phyloP scores from a whole-genome alignment of 345 rosid genomes.

The Luvunga scandens region DNA sequence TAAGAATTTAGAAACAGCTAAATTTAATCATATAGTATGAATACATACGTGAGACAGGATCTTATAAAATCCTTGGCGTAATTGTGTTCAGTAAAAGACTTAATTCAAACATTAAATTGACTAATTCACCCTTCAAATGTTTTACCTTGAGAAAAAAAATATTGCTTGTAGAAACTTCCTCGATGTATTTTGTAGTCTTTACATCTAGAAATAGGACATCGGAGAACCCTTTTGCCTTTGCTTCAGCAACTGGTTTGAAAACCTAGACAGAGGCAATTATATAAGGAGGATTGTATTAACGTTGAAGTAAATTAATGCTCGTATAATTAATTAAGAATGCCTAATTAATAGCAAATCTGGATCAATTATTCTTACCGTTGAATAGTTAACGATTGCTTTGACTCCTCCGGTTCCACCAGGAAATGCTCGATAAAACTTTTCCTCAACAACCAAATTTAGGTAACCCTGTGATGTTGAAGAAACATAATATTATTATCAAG shows the following conservation, averaged over 20 bases:
- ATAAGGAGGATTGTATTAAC: not conserved
- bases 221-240: conserved; percentile 62
- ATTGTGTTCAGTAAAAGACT: too few species aligned
- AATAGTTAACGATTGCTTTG: conserved; percentile 58
- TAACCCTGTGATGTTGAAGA: conserved; percentile 14
- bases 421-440: conserved; percentile 41
- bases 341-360: not conserved
- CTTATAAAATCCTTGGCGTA: too few species aligned
- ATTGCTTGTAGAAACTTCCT: conserved; percentile 60
- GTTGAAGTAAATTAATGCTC: not conserved
- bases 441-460: conserved; percentile 49
- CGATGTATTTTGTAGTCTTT: conserved; percentile 43
- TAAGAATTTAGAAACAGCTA: too few species aligned
- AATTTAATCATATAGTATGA: too few species aligned
- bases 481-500: too few species aligned
- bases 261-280: conserved; percentile 24
- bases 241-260: conserved; percentile 37
- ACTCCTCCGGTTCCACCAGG: conserved; percentile 67
- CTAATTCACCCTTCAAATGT: not conserved
- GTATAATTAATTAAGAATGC: not conserved
- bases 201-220: conserved; percentile 68
- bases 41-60: too few species aligned
- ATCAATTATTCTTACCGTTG: conserved; percentile 38
- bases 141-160: conserved; percentile 57
- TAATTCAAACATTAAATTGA: too few species aligned